Conservation (phyloP, 1,139 yeast genomes). For the Spathaspora jeffriesii region DNA sequence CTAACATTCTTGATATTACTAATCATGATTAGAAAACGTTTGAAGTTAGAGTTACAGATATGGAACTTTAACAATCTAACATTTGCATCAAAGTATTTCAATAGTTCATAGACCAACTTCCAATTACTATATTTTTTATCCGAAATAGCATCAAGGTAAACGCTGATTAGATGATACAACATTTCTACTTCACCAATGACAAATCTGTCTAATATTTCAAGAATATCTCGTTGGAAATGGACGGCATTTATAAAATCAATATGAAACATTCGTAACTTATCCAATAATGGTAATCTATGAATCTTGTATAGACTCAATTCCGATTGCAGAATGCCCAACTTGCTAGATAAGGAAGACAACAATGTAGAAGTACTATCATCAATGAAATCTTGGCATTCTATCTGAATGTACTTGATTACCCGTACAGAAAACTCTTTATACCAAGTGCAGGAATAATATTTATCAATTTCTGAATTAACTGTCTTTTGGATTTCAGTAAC, state of each 20-base stretch:
- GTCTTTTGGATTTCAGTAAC: conserved; percentile 24
- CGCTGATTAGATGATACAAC: conserved; percentile 30
- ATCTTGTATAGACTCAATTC: conserved; percentile 27
- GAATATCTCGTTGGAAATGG: conserved; percentile 20
- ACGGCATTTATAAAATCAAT: conserved; percentile 26
- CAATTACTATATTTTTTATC: conserved; percentile 26
- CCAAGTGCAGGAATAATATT: conserved; percentile 21
- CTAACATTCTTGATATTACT: not conserved
- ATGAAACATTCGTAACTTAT: conserved; percentile 27
- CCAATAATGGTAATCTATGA: conserved; percentile 22
- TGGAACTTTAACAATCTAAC: conserved; percentile 21
- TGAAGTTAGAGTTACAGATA: conserved; percentile 9
- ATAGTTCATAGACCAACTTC: conserved; percentile 24
- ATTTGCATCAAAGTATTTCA: conserved; percentile 21
- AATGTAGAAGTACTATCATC: conserved; percentile 11
- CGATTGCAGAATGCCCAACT: conserved; percentile 29
- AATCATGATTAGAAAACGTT: conserved; percentile 5
- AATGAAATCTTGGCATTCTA: conserved; percentile 17
- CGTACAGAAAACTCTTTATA: conserved; percentile 32
- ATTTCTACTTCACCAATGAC: conserved; percentile 21
- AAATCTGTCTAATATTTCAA: conserved; percentile 23
- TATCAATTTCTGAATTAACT: conserved; percentile 29
- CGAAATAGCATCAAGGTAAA: conserved; percentile 26
- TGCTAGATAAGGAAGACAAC: conserved; percentile 24
- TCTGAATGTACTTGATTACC: conserved; percentile 25